Evolutionary conservation across 305 asterid species (phyloP), one percentile per base, ranked within the genome.

Genomic region (Rubia occidens): DNA sequence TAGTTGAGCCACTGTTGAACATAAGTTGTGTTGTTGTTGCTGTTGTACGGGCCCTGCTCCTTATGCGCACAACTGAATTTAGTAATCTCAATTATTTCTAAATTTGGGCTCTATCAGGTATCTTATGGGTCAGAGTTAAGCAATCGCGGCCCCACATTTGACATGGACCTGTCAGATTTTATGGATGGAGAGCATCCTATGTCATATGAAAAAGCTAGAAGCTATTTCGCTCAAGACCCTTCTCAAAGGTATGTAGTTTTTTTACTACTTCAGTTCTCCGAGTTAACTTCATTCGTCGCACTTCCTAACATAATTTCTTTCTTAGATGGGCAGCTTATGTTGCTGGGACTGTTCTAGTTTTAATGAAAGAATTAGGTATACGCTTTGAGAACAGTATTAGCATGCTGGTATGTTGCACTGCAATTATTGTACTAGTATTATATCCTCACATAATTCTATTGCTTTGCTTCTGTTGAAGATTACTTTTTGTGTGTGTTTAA

Each of bases 121-220:
- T 95, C 99, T 40, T 95, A 85, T 77, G 98, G 99, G 70, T 89
- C 99, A 73, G 99, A 95, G 71, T 73, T 95, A 75, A 95, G 99
- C 86, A 95, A 95, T 66, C 97, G 99, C 40, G 96, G 99, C 70
- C 99, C 99, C 44, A 95, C 99, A 39, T 95, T 95, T 81, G 99
- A 95, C 78, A 95, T 95, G 99, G 92, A 95, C 77, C 70, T 95
- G 60, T 91, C 95, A 3, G 99, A 95, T 81, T 91, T 95, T 82
- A 74, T 89, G 85, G 99, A 91, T 64, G 96, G 93, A 51, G 94
- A 84, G 13, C 77, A 84, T 69, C 94, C 89, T 37, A 85, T 89
- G 77, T 86, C 97, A 13, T 95, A 95, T 77, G 94, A 85, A 66
- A 85, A 82, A 72, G 96, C 97, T 59, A 85, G 88, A 82, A 82